Percentiles rank a stretch among this genome's conserved stretches.
These are phyloP conservation scores for Haplosporangium gracile DNA, from an alignment of 192 early-diverging fungal species.

Conservation along the genomic window DNA sequence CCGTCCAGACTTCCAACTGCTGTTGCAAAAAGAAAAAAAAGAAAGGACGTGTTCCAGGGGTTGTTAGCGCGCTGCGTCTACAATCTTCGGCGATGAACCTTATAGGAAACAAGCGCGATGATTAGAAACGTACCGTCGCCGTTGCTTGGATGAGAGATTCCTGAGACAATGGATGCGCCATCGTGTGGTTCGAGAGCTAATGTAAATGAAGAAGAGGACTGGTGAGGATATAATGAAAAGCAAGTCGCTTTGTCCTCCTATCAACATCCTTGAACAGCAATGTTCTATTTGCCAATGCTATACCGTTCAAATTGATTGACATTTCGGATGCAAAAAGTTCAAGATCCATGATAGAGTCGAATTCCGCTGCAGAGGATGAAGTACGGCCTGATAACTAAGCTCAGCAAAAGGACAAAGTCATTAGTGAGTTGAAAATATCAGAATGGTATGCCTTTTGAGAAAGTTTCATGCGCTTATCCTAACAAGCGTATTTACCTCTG, in stretches of 20 bases:
- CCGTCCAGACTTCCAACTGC: constrained; percentile 28
- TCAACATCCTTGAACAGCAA: not conserved
- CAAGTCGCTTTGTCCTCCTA: not conserved
- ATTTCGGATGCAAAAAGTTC: constrained; percentile 42
- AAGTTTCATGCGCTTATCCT: not conserved
- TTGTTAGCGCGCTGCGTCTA: not conserved
- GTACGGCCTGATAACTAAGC: constrained; percentile 43
- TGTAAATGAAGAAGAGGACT: not conserved
- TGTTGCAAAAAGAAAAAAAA: not conserved
- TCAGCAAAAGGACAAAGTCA: not conserved
- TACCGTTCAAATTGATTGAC: constrained; percentile 37
- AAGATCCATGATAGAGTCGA: constrained; percentile 41
- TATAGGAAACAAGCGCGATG: not conserved
- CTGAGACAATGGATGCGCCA: constrained; percentile 17
- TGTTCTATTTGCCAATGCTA: not conserved
- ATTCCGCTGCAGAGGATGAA: constrained; percentile 23
- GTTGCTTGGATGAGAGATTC: constrained; percentile 26
- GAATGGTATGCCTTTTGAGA: not conserved
- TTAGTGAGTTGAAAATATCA: not conserved
- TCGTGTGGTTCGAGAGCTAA: constrained; percentile 33
- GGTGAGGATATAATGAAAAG: not conserved
- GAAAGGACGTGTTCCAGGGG: not conserved
- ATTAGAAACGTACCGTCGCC: constrained; percentile 34
- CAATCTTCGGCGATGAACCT: not conserved
- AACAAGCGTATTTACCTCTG: constrained; percentile 28